Evolutionary conservation across 2,329 filamentous ascomycete species (phyloP), one percentile per base, ranked within the genome.

Genomic region (Pseudocercospora crystallina): DNA sequence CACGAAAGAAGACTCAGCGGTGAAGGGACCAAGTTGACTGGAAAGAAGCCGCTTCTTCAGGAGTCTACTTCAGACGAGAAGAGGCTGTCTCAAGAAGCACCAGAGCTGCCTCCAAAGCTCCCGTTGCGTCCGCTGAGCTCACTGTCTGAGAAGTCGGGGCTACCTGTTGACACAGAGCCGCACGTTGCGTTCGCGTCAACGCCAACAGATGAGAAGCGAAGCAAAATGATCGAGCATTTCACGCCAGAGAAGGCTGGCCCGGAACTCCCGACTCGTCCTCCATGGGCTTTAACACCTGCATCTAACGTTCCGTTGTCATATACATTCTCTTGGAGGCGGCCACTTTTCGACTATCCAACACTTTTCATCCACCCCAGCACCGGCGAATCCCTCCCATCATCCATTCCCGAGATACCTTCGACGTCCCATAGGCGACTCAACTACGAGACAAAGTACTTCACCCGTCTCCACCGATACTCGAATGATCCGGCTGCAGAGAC

Each of bases 371-470:
- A 40, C 11, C 50, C 50, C 5, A 36, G 34, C 13, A 32, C 35
- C 8, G 39, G 39, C 17, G 30, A 32, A 11, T 10, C 37, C 15
- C 42, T 53, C 13, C 50, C 36, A 8, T 42, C 50, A 9, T 34
- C 20, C 13, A 20, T 32, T n/a, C 50, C 50, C 8, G 45, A 40
- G 4, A 43, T 49, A 5, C 51, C 51, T 8, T 14, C 46, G 8
- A 50, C 51, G n/a, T 36, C 41, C 13, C 48, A 38, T 39, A 50
- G 51, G 51, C 34, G 43, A 38, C 47, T 53, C 2, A 46, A 49
- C 32, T 53, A 53, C 29, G 47, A 49, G 11, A 45, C 39, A 13
- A 53, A 53, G n/a, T 53, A 53, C 26, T 39, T 42, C 13, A 42
- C 46, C 8, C 15, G 26, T 9, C 42, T 53, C 12, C 51, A 53